A percentile compares a stretch with the other conserved stretches of the same genome.
phyloP scores from a whole-genome alignment of 257 asterid genomes.

The Cordia subcordata region DNA sequence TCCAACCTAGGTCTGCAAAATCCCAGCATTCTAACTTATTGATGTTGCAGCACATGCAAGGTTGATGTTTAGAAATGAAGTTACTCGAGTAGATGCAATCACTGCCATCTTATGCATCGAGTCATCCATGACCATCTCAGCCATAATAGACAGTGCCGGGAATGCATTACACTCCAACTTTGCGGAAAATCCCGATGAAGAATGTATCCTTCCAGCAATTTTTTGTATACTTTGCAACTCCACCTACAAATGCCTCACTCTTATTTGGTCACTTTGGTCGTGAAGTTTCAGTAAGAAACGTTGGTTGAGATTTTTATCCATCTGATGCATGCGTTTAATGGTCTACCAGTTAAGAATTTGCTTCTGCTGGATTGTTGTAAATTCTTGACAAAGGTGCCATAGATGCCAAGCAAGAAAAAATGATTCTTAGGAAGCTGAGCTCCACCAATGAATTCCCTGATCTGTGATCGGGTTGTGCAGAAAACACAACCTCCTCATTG shows the following conservation, averaged over 20 bases:
- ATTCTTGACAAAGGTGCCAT: conserved; percentile 41
- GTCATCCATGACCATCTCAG: conserved; percentile 93
- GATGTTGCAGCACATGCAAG: conserved; percentile 83
- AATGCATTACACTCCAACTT: conserved; percentile 92
- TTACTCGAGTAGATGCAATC: conserved; percentile 82
- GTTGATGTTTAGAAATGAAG: conserved; percentile 92
- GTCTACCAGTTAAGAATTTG: conserved; percentile 2
- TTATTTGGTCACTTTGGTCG: too few species aligned
- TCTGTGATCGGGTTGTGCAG: background rate
- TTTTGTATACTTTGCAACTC: conserved; percentile 11
- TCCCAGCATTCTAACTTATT: conserved; percentile 20
- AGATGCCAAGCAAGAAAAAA: conserved; percentile 83
- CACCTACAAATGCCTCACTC: background rate
- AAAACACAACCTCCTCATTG: too few species aligned
- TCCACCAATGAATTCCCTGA: conserved; percentile 48
- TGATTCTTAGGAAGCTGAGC: conserved; percentile 75
- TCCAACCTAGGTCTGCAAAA: conserved; percentile 3
- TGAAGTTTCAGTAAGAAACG: too few species aligned
- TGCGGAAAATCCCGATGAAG: conserved; percentile 83
- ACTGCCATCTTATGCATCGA: conserved; percentile 90
- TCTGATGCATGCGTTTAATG: background rate
- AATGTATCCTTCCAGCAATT: conserved; percentile 69
- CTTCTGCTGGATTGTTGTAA: conserved; percentile 11
- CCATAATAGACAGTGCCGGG: conserved; percentile 87
- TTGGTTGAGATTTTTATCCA: background rate